Base-by-base conservation (phyloP, 305 asterid species). In the Fraxinus ornus region DNA sequence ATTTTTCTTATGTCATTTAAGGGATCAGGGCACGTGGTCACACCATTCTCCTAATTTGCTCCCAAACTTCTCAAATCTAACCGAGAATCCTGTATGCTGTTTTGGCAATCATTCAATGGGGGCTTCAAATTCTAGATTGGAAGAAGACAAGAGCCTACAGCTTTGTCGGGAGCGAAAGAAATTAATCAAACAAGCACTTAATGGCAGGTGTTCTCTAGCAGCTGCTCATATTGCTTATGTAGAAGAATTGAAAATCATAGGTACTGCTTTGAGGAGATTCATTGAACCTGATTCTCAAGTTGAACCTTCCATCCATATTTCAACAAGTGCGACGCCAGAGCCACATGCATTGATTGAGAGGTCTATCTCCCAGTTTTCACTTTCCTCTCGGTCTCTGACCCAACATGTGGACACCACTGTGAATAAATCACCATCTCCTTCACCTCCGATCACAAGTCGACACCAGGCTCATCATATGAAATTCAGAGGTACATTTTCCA, bases 161-260 rank as follows among this genome's bases (percentile, higher is more conserved):
- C 98, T 96, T 79, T 96, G 99, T 84, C 98, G 98, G 21, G 97
- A 97, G 74, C 84, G 99, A 78, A 96, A 96, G 88, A 96, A 94
- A 83, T 92, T 96, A 79, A 92, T 96, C 91, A 93, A 93, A 88
- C 98, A 93, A 87, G 98, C 99, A 79, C 98, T 96, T 79, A 92
- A 96, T 71, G 97, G 98, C 73, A 90, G 99, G 90, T 96, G 99
- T 83, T 91, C 93, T 78, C 89, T 96, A 17, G 99, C 99, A 19
- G 97, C 97, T 60, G 93, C 93, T 80, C 99, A 96, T 86, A 82
- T 92, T 85, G 88, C 94, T n/a, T 96, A 96, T 79, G 87, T 92
- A 33, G 95, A 94, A 85, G 91, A 90, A 79, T 87, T 96, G 76
- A 91, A 86, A 86, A 82, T 84, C 32, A 81, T 94, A 0, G 99